Evolutionary conservation across 2,329 filamentous ascomycete species (phyloP).

Genomic region (Fulvia fulva): DNA sequence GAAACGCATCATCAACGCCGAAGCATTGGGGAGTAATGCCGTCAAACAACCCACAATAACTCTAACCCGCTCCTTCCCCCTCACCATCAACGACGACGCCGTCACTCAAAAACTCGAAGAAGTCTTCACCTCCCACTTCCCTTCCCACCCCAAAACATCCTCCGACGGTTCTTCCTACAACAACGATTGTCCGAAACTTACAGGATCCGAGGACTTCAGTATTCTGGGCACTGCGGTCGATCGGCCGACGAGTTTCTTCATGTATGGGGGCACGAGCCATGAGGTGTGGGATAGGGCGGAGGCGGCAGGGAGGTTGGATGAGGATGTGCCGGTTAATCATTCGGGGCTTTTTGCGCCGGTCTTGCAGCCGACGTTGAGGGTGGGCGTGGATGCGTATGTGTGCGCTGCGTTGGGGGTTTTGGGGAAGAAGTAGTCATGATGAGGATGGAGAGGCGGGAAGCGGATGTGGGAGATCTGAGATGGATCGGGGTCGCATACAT

Average conservation of each 20-base stretch:
- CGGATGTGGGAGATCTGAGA: not conserved
- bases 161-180: conserved; percentile 31
- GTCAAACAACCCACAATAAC: conserved; percentile 43
- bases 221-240: conserved; percentile 50
- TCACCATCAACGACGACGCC: conserved; percentile 50
- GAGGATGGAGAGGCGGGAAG: not conserved
- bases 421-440: conserved; percentile 22
- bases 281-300: conserved; percentile 49
- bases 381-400: conserved; percentile 42
- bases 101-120: conserved; percentile 42
- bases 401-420: conserved; percentile 35
- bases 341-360: conserved; percentile 56
- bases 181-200: conserved; percentile 39
- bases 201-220: conserved; percentile 57
- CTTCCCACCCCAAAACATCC: not conserved
- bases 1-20: conserved; percentile 52
- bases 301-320: conserved; percentile 42
- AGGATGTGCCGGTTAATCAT: conserved; percentile 57
- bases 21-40: conserved; percentile 49
- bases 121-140: conserved; percentile 47
- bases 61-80: conserved; percentile 42
- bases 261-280: conserved; percentile 52
- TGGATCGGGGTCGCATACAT: no score
- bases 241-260: conserved; percentile 53
- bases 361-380: conserved; percentile 55